A percentile compares a stretch with the other conserved stretches of the same genome.
phyloP scores from a whole-genome alignment of 805 yeast species.

The Sugiyamaella qingdaonensis region DNA sequence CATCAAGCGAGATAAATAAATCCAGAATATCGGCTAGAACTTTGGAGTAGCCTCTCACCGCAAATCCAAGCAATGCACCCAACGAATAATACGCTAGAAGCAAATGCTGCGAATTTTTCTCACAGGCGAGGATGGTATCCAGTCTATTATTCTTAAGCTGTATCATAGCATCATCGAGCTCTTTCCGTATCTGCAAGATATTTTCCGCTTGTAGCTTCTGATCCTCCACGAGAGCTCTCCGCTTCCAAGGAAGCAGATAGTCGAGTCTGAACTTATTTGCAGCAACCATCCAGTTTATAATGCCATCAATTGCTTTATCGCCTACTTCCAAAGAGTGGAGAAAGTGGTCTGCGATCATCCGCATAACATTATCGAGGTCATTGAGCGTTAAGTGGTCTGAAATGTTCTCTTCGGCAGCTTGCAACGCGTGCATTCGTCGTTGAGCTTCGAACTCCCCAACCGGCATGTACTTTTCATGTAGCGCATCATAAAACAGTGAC shows the following conservation, averaged over 20 bases:
- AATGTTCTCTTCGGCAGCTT: neutral
- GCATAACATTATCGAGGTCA: conserved; percentile 14
- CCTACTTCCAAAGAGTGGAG: neutral
- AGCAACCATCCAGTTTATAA: conserved; percentile 8
- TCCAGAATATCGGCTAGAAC: conserved; percentile 8
- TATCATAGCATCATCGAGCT: conserved; percentile 3
- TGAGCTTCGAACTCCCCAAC: conserved; percentile 18
- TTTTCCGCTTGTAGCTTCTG: conserved; percentile 10
- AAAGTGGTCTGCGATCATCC: neutral
- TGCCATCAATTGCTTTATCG: conserved; percentile 6
- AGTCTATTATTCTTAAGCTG: conserved; percentile 4
- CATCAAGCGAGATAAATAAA: conserved; percentile 14
- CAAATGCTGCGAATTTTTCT: neutral
- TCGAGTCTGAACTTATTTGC: conserved; percentile 11
- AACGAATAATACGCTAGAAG: conserved; percentile 9
- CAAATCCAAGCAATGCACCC: conserved; percentile 20
- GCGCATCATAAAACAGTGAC: conserved; percentile 6
- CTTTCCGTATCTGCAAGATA: conserved; percentile 8
- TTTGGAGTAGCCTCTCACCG: conserved; percentile 10
- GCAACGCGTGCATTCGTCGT: neutral
- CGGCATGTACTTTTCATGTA: conserved; percentile 18
- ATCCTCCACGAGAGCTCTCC: conserved; percentile 6
- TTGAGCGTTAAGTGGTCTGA: conserved; percentile 5
- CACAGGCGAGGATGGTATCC: conserved; percentile 1
- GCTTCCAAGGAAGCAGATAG: neutral